phyloP scores from a whole-genome alignment of 2,329 filamentous ascomycete genomes.

The Xenosphaeropsis pyriputrescens region DNA sequence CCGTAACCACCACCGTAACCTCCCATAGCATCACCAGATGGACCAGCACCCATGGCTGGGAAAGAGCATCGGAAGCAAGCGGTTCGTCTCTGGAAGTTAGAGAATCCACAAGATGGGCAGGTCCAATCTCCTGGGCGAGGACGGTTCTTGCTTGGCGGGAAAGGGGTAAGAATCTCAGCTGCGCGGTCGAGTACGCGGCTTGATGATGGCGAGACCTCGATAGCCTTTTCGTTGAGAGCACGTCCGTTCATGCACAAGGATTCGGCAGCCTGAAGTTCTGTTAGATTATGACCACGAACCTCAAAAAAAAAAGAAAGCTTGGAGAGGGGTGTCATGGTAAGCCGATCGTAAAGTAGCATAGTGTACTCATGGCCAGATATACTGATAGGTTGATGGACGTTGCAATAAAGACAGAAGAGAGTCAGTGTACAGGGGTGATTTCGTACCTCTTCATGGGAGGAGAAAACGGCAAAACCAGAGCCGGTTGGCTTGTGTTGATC shows the following conservation, averaged over 20 bases:
- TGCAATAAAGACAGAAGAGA: conserved; percentile 13
- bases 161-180: conserved; percentile 89
- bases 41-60: conserved; percentile 77
- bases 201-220: conserved; percentile 96
- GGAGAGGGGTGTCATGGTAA: conserved; percentile 8
- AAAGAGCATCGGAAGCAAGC: conserved; percentile 98
- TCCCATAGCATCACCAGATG: conserved; percentile 54
- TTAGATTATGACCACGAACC: conserved; percentile 17
- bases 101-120: conserved; percentile 96
- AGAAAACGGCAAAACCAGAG: conserved; percentile 95
- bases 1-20: conserved; percentile 48
- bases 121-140: conserved; percentile 97
- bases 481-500: conserved; percentile 99
- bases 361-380: conserved; percentile 14
- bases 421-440: conserved; percentile 1
- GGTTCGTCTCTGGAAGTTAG: conserved; percentile 96
- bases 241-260: conserved; percentile 98
- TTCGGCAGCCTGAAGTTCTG: conserved; percentile 63
- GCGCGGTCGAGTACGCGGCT: conserved; percentile 91
- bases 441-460: conserved; percentile 89
- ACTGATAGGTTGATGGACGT: conserved; percentile 12
- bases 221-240: conserved; percentile 95
- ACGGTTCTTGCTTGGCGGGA: conserved; percentile 96
- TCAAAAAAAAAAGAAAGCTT: conserved; percentile 16
- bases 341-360: conserved; percentile 15